Evolutionary conservation across 495 filamentous ascomycete species (phyloP), one percentile per base, ranked within the genome.

Genomic region (Alectoria sarmentosa): DNA sequence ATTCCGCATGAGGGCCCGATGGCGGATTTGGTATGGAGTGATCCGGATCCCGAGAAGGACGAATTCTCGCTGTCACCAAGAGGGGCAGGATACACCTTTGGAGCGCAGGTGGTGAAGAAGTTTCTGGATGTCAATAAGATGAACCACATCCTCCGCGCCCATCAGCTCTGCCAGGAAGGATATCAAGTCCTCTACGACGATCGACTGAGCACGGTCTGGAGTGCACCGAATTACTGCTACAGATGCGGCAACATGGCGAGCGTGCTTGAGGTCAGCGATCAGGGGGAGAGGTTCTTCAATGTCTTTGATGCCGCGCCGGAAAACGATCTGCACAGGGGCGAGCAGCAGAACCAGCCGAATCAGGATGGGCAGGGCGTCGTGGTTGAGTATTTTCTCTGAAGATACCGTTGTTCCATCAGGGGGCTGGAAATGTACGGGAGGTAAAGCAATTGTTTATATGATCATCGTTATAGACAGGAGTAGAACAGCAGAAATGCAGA

Each of bases 1-100:
- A 98, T 98, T 58, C 94, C 94, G 1, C 94, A 98, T 75, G 94
- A 98, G 75, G 94, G 94, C 0, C 94, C 94, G 7, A 98, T 98
- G 94, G 94, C 94, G n/a, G 94, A 98, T 73, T 77, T 98, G 8
- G 94, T 98, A 23, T 98, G 94, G 94, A 95, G 90, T 3, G 94
- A 98, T 72, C 94, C 94, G 2, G 94, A 98, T 70, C 86, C 90
- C 3, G 94, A 98, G 63, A 84, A 92, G 32, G 94, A 98, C 73
- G 94, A 98, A 73, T 98, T 98, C 79, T 92, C 88, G 0, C 83
- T 98, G 4, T 95, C 90, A 10, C 95, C 95, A 9, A 83, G 94
- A 38, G 94, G 94, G 2, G 94, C 94, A 17, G 94, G 94, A 5
- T 98, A 98, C 75, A 97, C 92, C 0, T 98, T 98, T 70, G 94